phyloP scores from a whole-genome alignment of 768 basidiomycete genomes.

The Termitomyces sp. region DNA sequence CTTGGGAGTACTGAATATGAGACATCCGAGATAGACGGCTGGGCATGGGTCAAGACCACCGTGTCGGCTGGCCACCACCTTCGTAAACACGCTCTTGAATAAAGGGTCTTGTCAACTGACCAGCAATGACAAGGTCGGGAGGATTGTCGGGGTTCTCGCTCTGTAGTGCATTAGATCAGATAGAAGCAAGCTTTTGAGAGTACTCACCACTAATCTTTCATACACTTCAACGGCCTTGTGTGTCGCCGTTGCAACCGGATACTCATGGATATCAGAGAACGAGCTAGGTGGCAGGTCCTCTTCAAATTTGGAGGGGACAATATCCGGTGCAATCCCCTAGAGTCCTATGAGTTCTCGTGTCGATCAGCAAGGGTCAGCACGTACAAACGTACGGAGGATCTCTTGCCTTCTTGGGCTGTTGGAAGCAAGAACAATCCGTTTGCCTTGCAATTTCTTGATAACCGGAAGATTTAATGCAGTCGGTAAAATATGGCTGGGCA shows the following conservation, averaged over 20 bases:
- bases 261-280: slow-evolving; percentile 69
- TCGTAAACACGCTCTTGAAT: not conserved
- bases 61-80: slow-evolving; percentile 69
- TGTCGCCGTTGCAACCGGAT: slow-evolving; percentile 70
- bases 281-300: slow-evolving; percentile 66
- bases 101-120: slow-evolving; percentile 23
- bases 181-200: not conserved
- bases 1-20: slow-evolving; percentile 50
- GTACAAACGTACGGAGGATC: slow-evolving; percentile 72
- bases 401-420: slow-evolving; percentile 82
- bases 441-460: slow-evolving; percentile 63
- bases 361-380: slow-evolving; percentile 21
- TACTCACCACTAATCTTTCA: slow-evolving; percentile 64
- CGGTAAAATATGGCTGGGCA: slow-evolving; percentile 48
- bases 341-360: not conserved
- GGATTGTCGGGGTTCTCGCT: slow-evolving; percentile 55
- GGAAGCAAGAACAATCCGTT: slow-evolving; percentile 82
- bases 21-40: slow-evolving; percentile 50
- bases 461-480: slow-evolving; percentile 59
- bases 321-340: slow-evolving; percentile 35
- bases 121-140: slow-evolving; percentile 77
- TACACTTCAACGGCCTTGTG: slow-evolving; percentile 88
- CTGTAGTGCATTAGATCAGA: slow-evolving; percentile 21
- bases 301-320: slow-evolving; percentile 52
- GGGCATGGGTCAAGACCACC: slow-evolving; percentile 79